A percentile compares a stretch with the other conserved stretches of the same genome.
Conservation (phyloP, 2,329 filamentous ascomycete genomes). For the Alternaria sp. region DNA sequence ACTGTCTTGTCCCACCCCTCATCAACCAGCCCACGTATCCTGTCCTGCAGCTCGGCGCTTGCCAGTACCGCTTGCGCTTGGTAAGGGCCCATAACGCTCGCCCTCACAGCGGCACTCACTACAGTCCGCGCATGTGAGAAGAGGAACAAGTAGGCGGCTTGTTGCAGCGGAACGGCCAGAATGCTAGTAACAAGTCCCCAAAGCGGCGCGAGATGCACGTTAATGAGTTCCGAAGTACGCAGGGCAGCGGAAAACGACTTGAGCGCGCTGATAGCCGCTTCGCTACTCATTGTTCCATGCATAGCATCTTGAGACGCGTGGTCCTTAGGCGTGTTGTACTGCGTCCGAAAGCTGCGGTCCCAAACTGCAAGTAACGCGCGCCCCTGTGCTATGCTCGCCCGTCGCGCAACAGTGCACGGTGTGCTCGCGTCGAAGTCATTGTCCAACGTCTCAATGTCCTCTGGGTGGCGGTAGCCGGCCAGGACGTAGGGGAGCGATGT, state of each 20-base stretch:
- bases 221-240: constrained; percentile 37
- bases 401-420: constrained; percentile 78
- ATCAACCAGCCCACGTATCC: constrained; percentile 66
- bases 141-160: constrained; percentile 78
- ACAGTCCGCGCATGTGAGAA: constrained; percentile 79
- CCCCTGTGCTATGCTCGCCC: constrained; percentile 79
- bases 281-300: not conserved
- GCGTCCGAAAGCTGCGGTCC: constrained; percentile 70
- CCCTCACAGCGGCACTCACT: constrained; percentile 77
- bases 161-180: constrained; percentile 66
- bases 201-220: constrained; percentile 74
- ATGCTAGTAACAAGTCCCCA: constrained; percentile 72
- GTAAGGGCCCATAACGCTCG: constrained; percentile 81
- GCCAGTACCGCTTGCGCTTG: constrained; percentile 79
- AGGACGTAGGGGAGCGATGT: constrained; percentile 79
- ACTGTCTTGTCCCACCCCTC: constrained; percentile 66
- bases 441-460: constrained; percentile 66
- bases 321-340: constrained; percentile 22
- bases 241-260: constrained; percentile 40
- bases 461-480: constrained; percentile 67
- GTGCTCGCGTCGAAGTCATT: constrained; percentile 79
- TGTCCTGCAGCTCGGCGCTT: constrained; percentile 63
- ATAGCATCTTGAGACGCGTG: not conserved
- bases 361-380: constrained; percentile 77
- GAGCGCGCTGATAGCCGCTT: constrained; percentile 34